Conservation (phyloP, 352 stramenopile genomes). For the Globisporangium middletonii region DNA sequence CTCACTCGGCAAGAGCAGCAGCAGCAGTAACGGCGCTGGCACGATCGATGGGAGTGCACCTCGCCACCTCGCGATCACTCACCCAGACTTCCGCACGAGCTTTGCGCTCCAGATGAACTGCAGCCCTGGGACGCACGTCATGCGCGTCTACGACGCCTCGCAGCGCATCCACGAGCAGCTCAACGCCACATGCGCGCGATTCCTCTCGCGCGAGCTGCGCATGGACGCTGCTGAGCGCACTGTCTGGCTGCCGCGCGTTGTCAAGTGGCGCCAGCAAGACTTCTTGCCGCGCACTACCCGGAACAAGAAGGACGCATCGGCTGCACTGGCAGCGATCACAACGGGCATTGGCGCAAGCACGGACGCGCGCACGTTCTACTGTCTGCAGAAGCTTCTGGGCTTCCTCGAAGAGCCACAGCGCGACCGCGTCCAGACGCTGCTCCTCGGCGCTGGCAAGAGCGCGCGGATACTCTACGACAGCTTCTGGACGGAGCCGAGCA, state of each 20-base stretch:
- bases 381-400: conserved; percentile 52
- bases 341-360: not conserved
- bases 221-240: conserved; percentile 31
- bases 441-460: conserved; percentile 51
- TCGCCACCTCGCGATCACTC: conserved; percentile 22
- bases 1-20: conserved; percentile 23
- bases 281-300: conserved; percentile 8
- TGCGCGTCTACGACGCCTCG: conserved; percentile 65
- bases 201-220: conserved; percentile 32
- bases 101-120: conserved; percentile 81
- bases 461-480: conserved; percentile 46
- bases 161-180: conserved; percentile 68
- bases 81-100: conserved; percentile 73
- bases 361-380: conserved; percentile 50
- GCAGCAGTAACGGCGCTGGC: not conserved
- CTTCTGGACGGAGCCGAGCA: conserved; percentile 50
- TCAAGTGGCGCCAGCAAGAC: conserved; percentile 52
- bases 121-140: conserved; percentile 25
- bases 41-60: conserved; percentile 4
- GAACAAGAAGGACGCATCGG: conserved; percentile 8
- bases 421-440: conserved; percentile 43
- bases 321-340: conserved; percentile 1
- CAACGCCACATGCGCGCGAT: conserved; percentile 39
- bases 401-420: conserved; percentile 54
- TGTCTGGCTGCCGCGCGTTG: conserved; percentile 51